Evolutionary conservation across 306 rosid genomes (phyloP), one percentile per base, ranked within the genome.

Genomic region (Ormosia semicastrata): DNA sequence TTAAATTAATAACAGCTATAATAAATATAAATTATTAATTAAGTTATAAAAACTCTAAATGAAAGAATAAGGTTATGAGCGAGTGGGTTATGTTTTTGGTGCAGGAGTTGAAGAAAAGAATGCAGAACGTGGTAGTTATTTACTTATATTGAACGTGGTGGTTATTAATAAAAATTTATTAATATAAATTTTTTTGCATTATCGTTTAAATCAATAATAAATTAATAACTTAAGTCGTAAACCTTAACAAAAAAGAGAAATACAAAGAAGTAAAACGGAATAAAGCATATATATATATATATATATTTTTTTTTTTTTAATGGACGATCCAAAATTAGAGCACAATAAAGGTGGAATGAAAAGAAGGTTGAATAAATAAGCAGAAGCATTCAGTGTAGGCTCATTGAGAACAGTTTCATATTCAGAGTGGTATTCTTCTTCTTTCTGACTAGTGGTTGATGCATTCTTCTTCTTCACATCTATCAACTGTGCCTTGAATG

Each of bases 401-500:
- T 17, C 15, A 39, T 64, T 10, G 59, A 53, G 18, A n/a, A 13
- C 75, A 52, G 11, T 47, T 60, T 37, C 8, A 70, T 60, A 24
- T 39, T 76, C 18, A 1, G 10, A 6, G 39, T 14, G 53, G 6
- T 54, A 41, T 40, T 30, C 14, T 30, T 34, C 53, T 49, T 50
- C 47, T 24, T 24, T 71, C 67, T 73, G 59, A 59, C 59, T 29
- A 6, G 69, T 57, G 13, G 12, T 80, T 34, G 78, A 59, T 80
- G 72, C 15, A 46, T 53, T 37, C 8, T 74, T 54, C 24, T 64
- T 33, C 57, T 81, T 56, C 68, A 36, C 66, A 10, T 15, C 80
- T 73, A 56, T n/a, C 43, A 36, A 73, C 18, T 39, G 18, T 37
- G 53, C 59, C 44, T 82, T 79, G 73, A 82, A 82, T 82, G 82